Evolutionary conservation across 2,329 filamentous ascomycete species (phyloP), one percentile per base, ranked within the genome.

Genomic region (Colletotrichum cordylinicola): DNA sequence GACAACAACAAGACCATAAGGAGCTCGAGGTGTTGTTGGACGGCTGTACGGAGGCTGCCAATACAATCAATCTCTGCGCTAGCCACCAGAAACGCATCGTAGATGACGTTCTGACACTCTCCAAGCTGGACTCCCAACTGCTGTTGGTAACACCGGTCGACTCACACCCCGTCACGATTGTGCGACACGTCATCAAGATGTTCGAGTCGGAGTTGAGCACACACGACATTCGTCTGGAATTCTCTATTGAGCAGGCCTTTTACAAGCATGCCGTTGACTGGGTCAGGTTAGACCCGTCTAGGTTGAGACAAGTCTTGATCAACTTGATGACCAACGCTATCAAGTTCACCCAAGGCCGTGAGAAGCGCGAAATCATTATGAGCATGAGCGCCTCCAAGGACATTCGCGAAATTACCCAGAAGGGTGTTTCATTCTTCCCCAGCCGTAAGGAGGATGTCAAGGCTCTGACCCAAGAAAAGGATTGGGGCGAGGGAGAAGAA

Each of bases 21-120:
- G 61, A 89, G 83, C 81, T 90, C 9, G 86, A 90, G 27, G 83
- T 83, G 5, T 82, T 91, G 9, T 78, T 93, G 27, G 89, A 91
- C 24, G 86, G 85, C 39, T 91, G 90, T 76, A 88, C 95, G 24
- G 94, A 96, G 82, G 94, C 94, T 8, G 93, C 94, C n/a, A 94
- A 95, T 79, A 96, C 94, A 2, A 96, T 96, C 81, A 92, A 93
- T 27, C 87, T 96, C 16, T 97, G 95, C 82, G 93, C 94, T 67
- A 94, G 92, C 80, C 95, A 95, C 84, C 93, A 96, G 83, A 94
- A 94, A 85, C 88, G 92, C 8, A 94, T 94, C 72, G 91, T 94
- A 18, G 91, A 94, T 79, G 92, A 94, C 78, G 90, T 94, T 58
- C 83, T 94, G 21, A 93, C 92, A 1, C 84, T 94, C 21, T 93